phyloP scores from a whole-genome alignment of 1,139 yeast genomes.

The Geotrichum carabidarum region DNA sequence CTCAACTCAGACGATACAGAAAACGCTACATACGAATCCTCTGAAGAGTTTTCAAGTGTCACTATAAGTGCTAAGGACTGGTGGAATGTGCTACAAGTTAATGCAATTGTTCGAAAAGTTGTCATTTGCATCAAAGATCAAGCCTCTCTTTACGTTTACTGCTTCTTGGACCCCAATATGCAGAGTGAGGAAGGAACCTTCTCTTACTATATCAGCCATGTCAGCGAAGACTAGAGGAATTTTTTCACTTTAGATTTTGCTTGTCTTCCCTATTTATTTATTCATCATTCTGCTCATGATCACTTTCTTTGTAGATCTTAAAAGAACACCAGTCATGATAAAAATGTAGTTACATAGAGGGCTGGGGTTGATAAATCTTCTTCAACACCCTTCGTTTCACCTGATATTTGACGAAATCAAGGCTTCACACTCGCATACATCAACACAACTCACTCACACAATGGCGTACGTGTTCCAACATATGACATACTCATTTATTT shows the following conservation, averaged over 20 bases:
- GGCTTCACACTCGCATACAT: too few relatives aligned
- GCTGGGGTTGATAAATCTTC: too few relatives aligned
- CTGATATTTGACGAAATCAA: too few relatives aligned
- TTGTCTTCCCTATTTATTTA: background rate
- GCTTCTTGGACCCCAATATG: conserved; percentile 21
- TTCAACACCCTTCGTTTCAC: too few relatives aligned
- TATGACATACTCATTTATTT: background rate
- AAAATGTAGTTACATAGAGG: too few relatives aligned
- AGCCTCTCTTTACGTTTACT: conserved; percentile 34
- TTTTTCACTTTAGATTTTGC: background rate
- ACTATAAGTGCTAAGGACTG: conserved; percentile 36
- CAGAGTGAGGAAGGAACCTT: conserved; percentile 7
- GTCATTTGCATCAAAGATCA: conserved; percentile 36
- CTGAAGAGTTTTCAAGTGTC: conserved; percentile 16
- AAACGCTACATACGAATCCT: background rate
- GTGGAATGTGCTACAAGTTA: conserved; percentile 33
- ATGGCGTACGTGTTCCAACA: background rate
- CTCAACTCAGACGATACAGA: background rate
- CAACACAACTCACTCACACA: background rate
- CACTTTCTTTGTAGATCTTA: too few relatives aligned
- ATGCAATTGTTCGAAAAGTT: conserved; percentile 30
- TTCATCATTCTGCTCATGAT: too few relatives aligned
- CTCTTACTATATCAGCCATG: conserved; percentile 6
- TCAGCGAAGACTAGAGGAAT: background rate
- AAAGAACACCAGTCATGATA: too few relatives aligned